phyloP scores from a whole-genome alignment of 768 basidiomycete species.

The Boletales sp. region DNA sequence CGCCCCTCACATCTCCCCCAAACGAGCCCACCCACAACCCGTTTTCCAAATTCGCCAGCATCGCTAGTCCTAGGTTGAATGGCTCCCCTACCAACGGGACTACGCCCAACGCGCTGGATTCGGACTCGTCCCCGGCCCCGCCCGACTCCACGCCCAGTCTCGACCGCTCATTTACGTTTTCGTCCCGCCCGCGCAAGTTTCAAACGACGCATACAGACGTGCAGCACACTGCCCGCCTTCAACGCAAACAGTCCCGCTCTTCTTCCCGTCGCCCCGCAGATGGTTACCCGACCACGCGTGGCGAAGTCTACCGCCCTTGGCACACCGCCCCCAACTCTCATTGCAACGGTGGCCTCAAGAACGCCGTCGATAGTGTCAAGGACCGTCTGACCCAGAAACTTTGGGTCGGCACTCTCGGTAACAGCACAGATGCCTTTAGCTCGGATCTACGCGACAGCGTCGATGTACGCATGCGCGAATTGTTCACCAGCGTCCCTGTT shows the following conservation, averaged over 20 bases:
- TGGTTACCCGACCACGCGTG: slow-evolving; percentile 29
- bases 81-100: slow-evolving; percentile 13
- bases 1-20: slow-evolving; percentile 40
- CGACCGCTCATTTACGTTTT: slow-evolving; percentile 24
- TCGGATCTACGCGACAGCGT: slow-evolving; percentile 55
- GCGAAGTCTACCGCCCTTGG: slow-evolving; percentile 32
- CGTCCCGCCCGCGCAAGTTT: slow-evolving; percentile 39
- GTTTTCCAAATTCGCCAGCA: slow-evolving; percentile 47
- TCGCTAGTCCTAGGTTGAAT: slow-evolving; percentile 26
- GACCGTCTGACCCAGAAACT: slow-evolving; percentile 47
- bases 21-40: slow-evolving; percentile 56
- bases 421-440: slow-evolving; percentile 60
- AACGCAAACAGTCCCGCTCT: slow-evolving; percentile 53
- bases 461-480: slow-evolving; percentile 44
- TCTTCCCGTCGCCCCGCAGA: slow-evolving; percentile 42
- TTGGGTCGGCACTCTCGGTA: slow-evolving; percentile 75
- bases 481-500: slow-evolving; percentile 49
- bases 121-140: not conserved
- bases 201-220: slow-evolving; percentile 47
- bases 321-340: slow-evolving; percentile 61
- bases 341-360: slow-evolving; percentile 81
- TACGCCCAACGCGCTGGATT: not conserved
- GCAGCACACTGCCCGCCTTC: slow-evolving; percentile 36
- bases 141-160: slow-evolving; percentile 8
- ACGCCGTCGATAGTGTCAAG: slow-evolving; percentile 70